These are phyloP conservation scores for Akanthomyces dipterigenus DNA, from an alignment of 2,329 filamentous ascomycete genomes.

Conservation along the genomic window DNA sequence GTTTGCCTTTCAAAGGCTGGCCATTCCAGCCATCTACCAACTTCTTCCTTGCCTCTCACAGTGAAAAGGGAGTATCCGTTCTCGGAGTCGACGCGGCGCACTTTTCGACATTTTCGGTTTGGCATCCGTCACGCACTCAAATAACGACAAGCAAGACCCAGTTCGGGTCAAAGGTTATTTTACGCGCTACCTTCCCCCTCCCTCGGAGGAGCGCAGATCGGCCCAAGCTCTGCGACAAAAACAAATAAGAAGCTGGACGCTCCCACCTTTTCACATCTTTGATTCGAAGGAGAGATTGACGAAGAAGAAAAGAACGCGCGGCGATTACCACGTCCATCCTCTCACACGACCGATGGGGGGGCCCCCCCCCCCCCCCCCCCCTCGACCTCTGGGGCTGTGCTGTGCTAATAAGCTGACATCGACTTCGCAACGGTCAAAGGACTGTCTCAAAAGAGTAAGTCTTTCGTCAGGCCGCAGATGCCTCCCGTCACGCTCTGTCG, in stretches of 20 bases:
- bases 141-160: too few relatives aligned
- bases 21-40: too few relatives aligned
- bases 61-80: too few relatives aligned
- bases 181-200: background rate
- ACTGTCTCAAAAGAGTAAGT: constrained; percentile 8
- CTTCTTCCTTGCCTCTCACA: too few relatives aligned
- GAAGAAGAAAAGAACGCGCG: background rate
- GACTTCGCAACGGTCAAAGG: background rate
- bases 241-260: background rate
- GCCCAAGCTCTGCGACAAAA: background rate
- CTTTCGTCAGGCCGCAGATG: background rate
- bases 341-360: background rate
- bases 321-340: background rate
- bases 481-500: background rate
- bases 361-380: too few relatives aligned
- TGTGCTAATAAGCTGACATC: background rate
- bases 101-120: too few relatives aligned
- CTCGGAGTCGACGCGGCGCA: too few relatives aligned
- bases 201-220: background rate
- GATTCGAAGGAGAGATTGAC: background rate
- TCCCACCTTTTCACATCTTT: background rate
- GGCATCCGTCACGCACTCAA: too few relatives aligned
- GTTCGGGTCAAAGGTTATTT: too few relatives aligned
- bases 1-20: too few relatives aligned
- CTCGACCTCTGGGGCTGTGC: background rate